Conservation (phyloP, 148 eudicot genomes). For the Cornus controversa region DNA sequence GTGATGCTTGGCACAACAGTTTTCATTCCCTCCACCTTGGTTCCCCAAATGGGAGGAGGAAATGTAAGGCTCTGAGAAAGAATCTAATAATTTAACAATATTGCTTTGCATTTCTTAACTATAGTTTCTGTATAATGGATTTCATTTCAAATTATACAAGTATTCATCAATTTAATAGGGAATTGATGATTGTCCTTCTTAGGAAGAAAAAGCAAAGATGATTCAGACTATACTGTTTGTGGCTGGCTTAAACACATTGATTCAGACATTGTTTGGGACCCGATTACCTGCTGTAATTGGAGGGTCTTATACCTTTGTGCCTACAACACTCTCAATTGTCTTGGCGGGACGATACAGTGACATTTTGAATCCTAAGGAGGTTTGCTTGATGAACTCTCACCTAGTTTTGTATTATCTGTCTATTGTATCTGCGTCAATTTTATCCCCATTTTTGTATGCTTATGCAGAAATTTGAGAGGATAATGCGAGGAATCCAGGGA, state of each 20-base stretch:
- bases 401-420: background rate
- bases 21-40: conserved; percentile 71
- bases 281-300: conserved; percentile 89
- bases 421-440: conserved; percentile 4
- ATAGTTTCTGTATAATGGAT: background rate
- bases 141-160: background rate
- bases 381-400: conserved; percentile 16
- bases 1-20: conserved; percentile 93
- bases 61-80: conserved; percentile 42
- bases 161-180: background rate
- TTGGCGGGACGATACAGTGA: conserved; percentile 71
- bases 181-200: conserved; percentile 13
- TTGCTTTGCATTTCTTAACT: background rate
- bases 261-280: conserved; percentile 72
- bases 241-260: conserved; percentile 73
- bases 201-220: conserved; percentile 81
- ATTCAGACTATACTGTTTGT: conserved; percentile 85
- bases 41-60: conserved; percentile 92
- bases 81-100: background rate
- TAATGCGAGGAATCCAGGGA: conserved; percentile 85
- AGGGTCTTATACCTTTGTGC: conserved; percentile 76
- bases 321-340: conserved; percentile 73
- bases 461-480: conserved; percentile 65
- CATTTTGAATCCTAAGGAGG: conserved; percentile 70
- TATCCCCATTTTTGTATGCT: conserved; percentile 3